Percentiles rank a stretch among this genome's conserved stretches.
phyloP scores from a whole-genome alignment of 78 protist species.

The Bodo saltans region DNA sequence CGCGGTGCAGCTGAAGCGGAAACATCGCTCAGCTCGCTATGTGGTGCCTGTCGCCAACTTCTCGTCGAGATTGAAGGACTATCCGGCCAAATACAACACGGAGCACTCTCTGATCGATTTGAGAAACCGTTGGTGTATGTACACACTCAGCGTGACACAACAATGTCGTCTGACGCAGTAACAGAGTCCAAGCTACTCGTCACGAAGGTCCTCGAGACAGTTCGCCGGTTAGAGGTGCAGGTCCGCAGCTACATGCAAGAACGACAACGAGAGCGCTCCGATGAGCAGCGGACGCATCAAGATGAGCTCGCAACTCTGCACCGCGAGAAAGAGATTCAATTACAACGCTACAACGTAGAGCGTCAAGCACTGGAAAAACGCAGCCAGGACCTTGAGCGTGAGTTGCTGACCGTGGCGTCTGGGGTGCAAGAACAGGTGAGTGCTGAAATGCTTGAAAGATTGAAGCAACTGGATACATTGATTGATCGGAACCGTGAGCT shows the following conservation, averaged over 20 bases:
- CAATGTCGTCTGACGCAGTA: background rate
- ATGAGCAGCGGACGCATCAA: background rate
- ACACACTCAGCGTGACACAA: background rate
- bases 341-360: too few species aligned
- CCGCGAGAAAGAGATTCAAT: background rate
- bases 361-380: background rate
- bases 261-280: background rate
- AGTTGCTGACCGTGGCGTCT: background rate
- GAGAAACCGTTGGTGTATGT: too few species aligned
- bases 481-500: background rate
- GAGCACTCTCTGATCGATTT: background rate
- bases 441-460: background rate
- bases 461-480: background rate
- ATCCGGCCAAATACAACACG: background rate
- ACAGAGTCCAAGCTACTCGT: too few species aligned
- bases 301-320: background rate
- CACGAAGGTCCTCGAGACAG: too few species aligned
- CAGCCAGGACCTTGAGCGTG: background rate
- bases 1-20: constrained; percentile 1
- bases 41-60: background rate
- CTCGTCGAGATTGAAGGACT: background rate
- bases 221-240: too few species aligned
- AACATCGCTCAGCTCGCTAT: background rate
- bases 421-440: background rate
- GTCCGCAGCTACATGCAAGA: background rate